A percentile compares a stretch with the other conserved stretches of the same genome.
Evolutionary conservation across 169 alveolate species (phyloP).

Genomic region (Plasmodium inui): DNA sequence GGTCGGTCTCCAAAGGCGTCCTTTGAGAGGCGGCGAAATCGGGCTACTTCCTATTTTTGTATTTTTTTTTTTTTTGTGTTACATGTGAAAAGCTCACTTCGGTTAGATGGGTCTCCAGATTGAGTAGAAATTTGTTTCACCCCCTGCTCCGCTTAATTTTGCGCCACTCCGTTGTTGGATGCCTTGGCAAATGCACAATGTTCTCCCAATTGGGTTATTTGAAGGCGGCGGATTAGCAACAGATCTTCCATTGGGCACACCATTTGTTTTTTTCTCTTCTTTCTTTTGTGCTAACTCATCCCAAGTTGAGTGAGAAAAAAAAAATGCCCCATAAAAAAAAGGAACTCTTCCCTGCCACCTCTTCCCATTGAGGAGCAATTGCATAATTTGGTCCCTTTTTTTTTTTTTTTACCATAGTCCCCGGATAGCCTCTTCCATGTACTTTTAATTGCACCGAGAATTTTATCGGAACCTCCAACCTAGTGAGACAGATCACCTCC

Average conservation of each 20-base stretch:
- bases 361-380: background rate
- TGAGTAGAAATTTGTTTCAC: background rate
- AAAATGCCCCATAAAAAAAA: background rate
- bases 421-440: background rate
- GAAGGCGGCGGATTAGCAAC: background rate
- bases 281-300: background rate
- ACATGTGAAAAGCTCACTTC: background rate
- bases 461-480: background rate
- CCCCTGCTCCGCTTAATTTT: background rate
- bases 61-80: too few relatives aligned
- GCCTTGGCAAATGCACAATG: background rate
- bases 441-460: background rate
- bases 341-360: background rate
- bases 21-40: background rate
- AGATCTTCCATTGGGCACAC: background rate
- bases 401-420: background rate
- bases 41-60: background rate
- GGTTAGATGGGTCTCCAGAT: background rate
- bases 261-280: too few relatives aligned
- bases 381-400: background rate
- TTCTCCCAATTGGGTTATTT: background rate
- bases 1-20: background rate
- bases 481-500: background rate
- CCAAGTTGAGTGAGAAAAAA: background rate
- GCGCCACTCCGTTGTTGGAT: background rate